Evolutionary conservation across 345 rosid species (phyloP).

Genomic region (Eucalyptus albens): DNA sequence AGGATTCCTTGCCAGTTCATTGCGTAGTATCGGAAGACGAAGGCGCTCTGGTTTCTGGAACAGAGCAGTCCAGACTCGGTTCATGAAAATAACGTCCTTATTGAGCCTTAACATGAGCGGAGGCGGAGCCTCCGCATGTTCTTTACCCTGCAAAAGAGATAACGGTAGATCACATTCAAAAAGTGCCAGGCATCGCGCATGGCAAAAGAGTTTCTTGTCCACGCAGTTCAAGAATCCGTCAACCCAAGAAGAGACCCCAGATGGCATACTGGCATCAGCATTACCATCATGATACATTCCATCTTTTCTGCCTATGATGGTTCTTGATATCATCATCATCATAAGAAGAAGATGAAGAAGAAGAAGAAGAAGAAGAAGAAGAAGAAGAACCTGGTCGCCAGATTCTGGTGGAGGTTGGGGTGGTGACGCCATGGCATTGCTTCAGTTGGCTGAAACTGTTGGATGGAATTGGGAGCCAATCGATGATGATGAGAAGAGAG

Average conservation of each 20-base stretch:
- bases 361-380: not conserved
- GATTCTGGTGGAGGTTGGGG: not conserved
- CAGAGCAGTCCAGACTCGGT: not conserved
- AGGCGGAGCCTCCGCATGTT: not conserved
- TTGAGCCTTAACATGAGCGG: constrained; percentile 3
- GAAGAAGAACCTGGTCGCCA: not conserved
- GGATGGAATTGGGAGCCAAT: not conserved
- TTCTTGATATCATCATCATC: not conserved
- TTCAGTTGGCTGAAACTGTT: not conserved
- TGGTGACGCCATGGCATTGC: not conserved
- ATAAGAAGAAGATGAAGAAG: not conserved
- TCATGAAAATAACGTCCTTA: not conserved
- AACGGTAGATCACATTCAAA: not conserved
- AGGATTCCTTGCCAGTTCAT: not conserved
- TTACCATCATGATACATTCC: not conserved
- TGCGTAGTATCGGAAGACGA: not conserved
- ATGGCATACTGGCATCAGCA: not conserved
- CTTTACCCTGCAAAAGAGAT: not conserved
- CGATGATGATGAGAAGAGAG: not conserved
- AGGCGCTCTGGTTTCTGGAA: not conserved
- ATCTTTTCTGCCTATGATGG: not conserved
- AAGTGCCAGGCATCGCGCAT: not conserved
- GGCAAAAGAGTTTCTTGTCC: not conserved
- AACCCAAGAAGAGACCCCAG: not conserved
- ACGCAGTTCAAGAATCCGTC: not conserved